These are phyloP conservation scores for Psilocybe subaeruginosa DNA, from an alignment of 768 basidiomycete genomes.

Conservation along the genomic window DNA sequence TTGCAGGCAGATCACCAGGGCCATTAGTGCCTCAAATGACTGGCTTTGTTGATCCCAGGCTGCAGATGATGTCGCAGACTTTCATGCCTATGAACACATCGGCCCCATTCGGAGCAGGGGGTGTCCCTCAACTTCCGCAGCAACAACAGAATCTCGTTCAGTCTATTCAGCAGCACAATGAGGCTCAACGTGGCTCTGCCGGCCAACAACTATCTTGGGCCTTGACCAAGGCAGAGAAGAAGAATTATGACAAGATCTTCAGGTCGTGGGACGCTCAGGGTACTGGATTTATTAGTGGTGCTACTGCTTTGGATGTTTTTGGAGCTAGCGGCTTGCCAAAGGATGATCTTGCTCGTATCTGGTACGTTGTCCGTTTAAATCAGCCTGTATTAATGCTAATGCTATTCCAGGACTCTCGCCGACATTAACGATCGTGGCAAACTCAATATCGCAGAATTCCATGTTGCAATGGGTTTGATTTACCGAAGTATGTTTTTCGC, in stretches of 20 bases:
- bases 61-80: constrained; percentile 87
- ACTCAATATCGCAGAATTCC: constrained; percentile 94
- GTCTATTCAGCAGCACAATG: constrained; percentile 87
- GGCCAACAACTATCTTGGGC: constrained; percentile 84
- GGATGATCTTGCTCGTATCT: constrained; percentile 91
- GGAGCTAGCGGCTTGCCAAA: constrained; percentile 88
- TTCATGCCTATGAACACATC: constrained; percentile 84
- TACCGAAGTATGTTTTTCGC: constrained; percentile 76
- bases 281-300: constrained; percentile 85
- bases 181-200: constrained; percentile 65
- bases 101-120: constrained; percentile 59
- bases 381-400: constrained; percentile 1
- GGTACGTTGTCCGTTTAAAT: constrained; percentile 54
- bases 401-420: constrained; percentile 76
- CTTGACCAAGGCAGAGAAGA: constrained; percentile 87
- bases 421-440: constrained; percentile 95
- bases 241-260: constrained; percentile 96
- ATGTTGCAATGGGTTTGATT: constrained; percentile 98
- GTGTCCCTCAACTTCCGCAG: constrained; percentile 66
- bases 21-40: constrained; percentile 75
- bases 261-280: constrained; percentile 89
- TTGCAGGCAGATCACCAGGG: constrained; percentile 40
- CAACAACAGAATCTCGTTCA: constrained; percentile 77
- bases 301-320: constrained; percentile 89
- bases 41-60: constrained; percentile 80